Base-by-base conservation (phyloP, 2,329 filamentous ascomycete species). In the Davidsoniella australis region DNA sequence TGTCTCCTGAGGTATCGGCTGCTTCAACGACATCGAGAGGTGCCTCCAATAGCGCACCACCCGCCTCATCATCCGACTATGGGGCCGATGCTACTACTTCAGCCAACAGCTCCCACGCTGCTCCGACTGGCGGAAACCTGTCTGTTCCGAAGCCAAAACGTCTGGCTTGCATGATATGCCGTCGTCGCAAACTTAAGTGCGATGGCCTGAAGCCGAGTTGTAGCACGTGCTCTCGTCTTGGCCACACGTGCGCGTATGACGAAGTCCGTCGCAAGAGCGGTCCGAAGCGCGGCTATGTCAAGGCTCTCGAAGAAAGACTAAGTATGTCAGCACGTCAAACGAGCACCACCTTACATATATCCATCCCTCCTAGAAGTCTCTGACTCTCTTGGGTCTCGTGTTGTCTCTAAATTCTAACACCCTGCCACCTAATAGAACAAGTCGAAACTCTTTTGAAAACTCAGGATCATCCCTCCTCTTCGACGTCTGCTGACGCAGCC, bases 241-340 rank as follows among this genome's bases (percentile, higher is more conserved):
- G 84, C 41, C 88, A 95, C 64, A 76, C 81, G 49, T 94, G 88
- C 66, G 80, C 83, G 54, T 94, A 94, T 61, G 87, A 94, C 61
- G 87, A 94, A 67, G 82, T 89, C 58, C 77, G 88, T 61, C 85
- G 86, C 66, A 94, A 94, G 75, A 94, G 87, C 62, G 88, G 88
- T 2, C 88, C 88, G 2, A 94, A 94, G 69, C 75, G 88, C 61
- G 88, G 88, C 58, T 94, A 95, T 62, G 88, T 94, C 54, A 94
- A 94, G 69, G 82, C 87, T 53, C 67, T 96, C 57, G 91, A 96
- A 65, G 88, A 93, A 62, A 77, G 91, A 62, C 67, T 98, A 60
- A 88, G 87, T 94, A 72, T 68, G 82, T 49, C 23, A n/a, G 1
- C 29, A 33, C 8, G 29, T 33, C 29, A 12, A 33, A 12, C 6